Conservation (phyloP, 2,329 filamentous ascomycete species). For the Colletotrichum sp. region DNA sequence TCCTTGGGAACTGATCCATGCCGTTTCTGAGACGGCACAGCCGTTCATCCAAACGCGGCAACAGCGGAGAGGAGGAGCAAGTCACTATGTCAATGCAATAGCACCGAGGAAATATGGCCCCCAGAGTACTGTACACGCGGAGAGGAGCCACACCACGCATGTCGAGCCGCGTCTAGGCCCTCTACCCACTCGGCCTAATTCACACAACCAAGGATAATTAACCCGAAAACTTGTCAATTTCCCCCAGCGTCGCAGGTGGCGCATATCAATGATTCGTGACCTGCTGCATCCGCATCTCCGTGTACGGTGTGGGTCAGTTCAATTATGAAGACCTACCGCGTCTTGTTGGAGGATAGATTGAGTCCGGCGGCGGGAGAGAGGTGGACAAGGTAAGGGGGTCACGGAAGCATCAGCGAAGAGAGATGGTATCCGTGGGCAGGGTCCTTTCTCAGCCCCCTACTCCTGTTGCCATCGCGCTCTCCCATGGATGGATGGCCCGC, state of each 20-base stretch:
- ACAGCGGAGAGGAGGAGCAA: slow-evolving; percentile 1
- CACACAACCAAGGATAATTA: background rate
- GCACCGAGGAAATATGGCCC: background rate
- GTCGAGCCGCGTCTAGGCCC: background rate
- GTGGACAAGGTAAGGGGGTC: background rate
- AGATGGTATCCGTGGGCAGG: background rate
- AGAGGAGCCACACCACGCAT: slow-evolving; percentile 2
- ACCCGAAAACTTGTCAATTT: slow-evolving; percentile 5
- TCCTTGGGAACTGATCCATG: background rate
- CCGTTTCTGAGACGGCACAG: slow-evolving; percentile 8
- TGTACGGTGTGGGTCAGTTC: background rate
- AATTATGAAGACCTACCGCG: background rate
- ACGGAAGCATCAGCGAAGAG: background rate
- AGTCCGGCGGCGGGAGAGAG: background rate
- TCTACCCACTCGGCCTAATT: background rate
- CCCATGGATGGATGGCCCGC: background rate
- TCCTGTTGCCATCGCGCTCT: background rate
- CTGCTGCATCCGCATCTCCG: background rate
- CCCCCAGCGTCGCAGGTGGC: slow-evolving; percentile 2
- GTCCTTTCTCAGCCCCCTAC: background rate
- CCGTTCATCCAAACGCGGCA: slow-evolving; percentile 18
- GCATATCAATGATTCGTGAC: slow-evolving; percentile 4
- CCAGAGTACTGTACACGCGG: background rate
- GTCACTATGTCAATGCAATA: slow-evolving; percentile 4
- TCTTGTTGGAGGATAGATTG: background rate